Conservation (phyloP, 176 grass and related monocot genomes). For the Cymbopogon citratus region DNA sequence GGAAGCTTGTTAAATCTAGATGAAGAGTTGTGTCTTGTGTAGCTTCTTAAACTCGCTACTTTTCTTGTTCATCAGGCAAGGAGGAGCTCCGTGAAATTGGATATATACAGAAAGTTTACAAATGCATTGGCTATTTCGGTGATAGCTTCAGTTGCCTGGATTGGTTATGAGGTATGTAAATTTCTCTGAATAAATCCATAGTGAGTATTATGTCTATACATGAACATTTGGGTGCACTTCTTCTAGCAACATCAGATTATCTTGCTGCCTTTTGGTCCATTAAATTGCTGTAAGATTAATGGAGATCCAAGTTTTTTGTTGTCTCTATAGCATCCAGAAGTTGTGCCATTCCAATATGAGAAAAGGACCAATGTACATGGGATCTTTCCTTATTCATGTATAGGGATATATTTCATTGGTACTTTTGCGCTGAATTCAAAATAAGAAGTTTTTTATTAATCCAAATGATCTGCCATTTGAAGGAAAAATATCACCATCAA, state of each 20-base stretch:
- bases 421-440: not conserved
- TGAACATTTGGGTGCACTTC: not conserved
- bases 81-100: conserved; percentile 88
- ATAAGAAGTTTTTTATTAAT: too few relatives aligned
- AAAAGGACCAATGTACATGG: not conserved
- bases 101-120: conserved; percentile 95
- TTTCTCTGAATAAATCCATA: not conserved
- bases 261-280: not conserved
- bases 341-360: not conserved
- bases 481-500: not conserved
- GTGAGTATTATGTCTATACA: not conserved
- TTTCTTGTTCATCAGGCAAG: conserved; percentile 57
- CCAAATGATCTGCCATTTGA: not conserved
- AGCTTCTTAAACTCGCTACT: conserved; percentile 4
- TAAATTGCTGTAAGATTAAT: conserved; percentile 5
- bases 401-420: not conserved
- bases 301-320: not conserved
- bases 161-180: conserved; percentile 84
- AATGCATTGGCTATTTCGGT: conserved; percentile 82
- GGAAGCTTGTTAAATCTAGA: conserved; percentile 14
- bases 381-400: not conserved
- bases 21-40: not conserved
- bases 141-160: conserved; percentile 95
- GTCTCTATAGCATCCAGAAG: not conserved
- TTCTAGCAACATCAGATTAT: not conserved